A percentile compares a stretch with the other conserved stretches of the same genome.
phyloP scores from a whole-genome alignment of 371 early-diverging fungal genomes.

The Parasitella parasitica region DNA sequence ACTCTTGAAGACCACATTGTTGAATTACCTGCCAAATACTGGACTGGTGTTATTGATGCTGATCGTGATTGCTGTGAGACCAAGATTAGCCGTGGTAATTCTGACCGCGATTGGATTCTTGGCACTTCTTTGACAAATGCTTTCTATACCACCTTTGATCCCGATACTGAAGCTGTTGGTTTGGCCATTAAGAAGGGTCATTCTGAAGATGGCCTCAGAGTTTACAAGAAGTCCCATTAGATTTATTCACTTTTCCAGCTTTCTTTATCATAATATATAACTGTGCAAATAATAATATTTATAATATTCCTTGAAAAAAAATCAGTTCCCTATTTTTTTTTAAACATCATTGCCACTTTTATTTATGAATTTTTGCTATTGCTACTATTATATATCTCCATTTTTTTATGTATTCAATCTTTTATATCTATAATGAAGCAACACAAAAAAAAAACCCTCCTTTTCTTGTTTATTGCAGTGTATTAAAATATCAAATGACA shows the following conservation, averaged over 20 bases:
- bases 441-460: background rate
- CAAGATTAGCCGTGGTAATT: constrained; percentile 37
- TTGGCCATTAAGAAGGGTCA: constrained; percentile 43
- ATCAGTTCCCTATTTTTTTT: background rate
- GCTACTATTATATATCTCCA: background rate
- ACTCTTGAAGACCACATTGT: constrained; percentile 39
- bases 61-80: constrained; percentile 41
- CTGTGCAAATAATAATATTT: background rate
- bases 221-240: constrained; percentile 35
- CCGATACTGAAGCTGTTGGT: constrained; percentile 39
- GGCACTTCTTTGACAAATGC: constrained; percentile 44
- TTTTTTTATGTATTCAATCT: background rate
- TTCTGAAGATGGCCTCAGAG: constrained; percentile 31
- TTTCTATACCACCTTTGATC: constrained; percentile 45
- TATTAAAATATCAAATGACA: too few relatives aligned
- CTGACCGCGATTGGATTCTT: constrained; percentile 45
- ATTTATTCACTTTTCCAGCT: background rate
- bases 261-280: background rate
- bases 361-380: background rate
- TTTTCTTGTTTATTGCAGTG: too few relatives aligned
- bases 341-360: background rate
- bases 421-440: background rate
- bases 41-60: constrained; percentile 35
- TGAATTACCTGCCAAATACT: constrained; percentile 41
- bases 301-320: background rate